Percentiles rank a stretch among this genome's conserved stretches.
These are phyloP conservation scores for Xylaria sp. DNA, from an alignment of 2,329 filamentous ascomycete species.

Conservation along the genomic window DNA sequence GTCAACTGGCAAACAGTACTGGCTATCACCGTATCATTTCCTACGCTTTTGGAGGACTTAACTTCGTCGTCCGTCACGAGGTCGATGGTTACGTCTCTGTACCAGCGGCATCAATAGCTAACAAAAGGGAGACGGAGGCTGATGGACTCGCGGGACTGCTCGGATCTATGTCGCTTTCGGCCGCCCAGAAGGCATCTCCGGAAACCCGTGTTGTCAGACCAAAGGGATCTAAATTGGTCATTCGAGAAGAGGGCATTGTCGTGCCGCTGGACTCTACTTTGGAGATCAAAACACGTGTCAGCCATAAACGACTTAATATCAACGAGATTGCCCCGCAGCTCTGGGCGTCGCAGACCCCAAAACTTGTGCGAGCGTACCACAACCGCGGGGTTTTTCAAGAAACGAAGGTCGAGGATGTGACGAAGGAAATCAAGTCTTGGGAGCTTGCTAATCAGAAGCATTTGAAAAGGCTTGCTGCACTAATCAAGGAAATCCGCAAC, in stretches of 20 bases:
- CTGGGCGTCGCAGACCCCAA: conserved; percentile 54
- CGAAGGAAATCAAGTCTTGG: conserved; percentile 42
- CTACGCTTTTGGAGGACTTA: conserved; percentile 50
- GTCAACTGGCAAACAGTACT: conserved; percentile 44
- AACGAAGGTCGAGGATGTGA: conserved; percentile 46
- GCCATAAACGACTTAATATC: conserved; percentile 42
- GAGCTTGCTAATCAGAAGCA: conserved; percentile 42
- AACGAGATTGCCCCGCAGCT: conserved; percentile 48
- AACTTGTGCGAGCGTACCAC: conserved; percentile 54
- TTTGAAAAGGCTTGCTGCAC: conserved; percentile 40
- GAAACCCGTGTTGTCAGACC: neutral
- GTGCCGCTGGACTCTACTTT: conserved; percentile 33
- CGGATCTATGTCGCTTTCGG: neutral
- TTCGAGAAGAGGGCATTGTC: conserved; percentile 28
- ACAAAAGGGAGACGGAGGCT: neutral
- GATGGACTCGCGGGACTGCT: conserved; percentile 1
- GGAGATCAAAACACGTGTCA: conserved; percentile 53
- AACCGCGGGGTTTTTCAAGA: conserved; percentile 43
- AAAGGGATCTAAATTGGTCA: conserved; percentile 16
- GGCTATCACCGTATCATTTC: conserved; percentile 54
- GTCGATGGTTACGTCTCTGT: conserved; percentile 47
- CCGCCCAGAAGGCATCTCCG: neutral
- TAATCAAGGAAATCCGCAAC: conserved; percentile 42
- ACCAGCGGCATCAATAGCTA: neutral
- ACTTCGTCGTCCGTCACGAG: conserved; percentile 50